Evolutionary conservation across 2,329 filamentous ascomycete species (phyloP).

Genomic region (Aspergillus tamarii): DNA sequence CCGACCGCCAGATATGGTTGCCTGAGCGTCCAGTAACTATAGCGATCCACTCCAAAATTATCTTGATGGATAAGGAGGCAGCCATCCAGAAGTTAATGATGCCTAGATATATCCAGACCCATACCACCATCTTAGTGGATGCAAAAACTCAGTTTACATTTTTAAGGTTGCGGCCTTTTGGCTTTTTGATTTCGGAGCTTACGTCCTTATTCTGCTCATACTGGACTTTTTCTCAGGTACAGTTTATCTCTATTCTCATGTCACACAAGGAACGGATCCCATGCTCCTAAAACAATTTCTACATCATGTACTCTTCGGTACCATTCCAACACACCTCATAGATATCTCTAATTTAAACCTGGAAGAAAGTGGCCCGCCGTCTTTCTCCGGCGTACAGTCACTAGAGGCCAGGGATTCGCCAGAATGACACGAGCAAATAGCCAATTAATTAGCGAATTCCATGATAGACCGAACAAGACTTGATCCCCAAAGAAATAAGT

Average conservation of each 20-base stretch:
- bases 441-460: background rate
- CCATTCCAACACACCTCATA: background rate
- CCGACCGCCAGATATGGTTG: background rate
- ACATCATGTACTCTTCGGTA: background rate
- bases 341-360: background rate
- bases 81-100: background rate
- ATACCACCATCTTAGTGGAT: background rate
- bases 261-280: background rate
- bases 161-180: background rate
- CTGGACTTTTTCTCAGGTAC: background rate
- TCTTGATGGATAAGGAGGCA: background rate
- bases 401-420: background rate
- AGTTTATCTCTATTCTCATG: background rate
- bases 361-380: background rate
- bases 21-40: background rate
- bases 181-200: background rate
- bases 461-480: background rate
- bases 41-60: background rate
- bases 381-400: background rate
- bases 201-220: background rate
- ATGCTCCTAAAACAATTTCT: background rate
- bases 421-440: background rate
- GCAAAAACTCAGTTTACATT: background rate
- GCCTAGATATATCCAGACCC: background rate
- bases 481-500: background rate